A percentile compares a stretch with the other conserved stretches of the same genome.
Evolutionary conservation across 768 basidiomycete species (phyloP).

Genomic region (Lactifluus volemus): DNA sequence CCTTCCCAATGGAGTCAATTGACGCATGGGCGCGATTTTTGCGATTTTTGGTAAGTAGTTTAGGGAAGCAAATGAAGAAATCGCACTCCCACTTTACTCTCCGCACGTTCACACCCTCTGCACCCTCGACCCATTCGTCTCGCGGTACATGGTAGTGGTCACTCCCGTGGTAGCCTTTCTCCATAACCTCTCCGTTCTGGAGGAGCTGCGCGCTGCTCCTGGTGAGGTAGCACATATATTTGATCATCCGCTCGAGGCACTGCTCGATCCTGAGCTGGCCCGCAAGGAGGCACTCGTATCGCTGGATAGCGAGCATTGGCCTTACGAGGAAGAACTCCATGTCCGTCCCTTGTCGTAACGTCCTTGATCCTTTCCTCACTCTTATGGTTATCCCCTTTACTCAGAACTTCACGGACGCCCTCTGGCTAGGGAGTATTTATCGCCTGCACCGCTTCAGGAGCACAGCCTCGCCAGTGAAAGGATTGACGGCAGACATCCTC

Average conservation of each 20-base stretch:
- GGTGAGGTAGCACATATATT: constrained; percentile 77
- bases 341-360: constrained; percentile 29
- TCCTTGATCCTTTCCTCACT: background rate
- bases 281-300: constrained; percentile 39
- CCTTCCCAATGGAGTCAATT: constrained; percentile 30
- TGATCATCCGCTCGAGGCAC: constrained; percentile 64
- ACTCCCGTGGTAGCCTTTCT: constrained; percentile 58
- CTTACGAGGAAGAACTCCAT: constrained; percentile 61
- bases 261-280: constrained; percentile 52
- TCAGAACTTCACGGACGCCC: constrained; percentile 42
- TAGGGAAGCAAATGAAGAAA: constrained; percentile 83
- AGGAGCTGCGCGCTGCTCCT: constrained; percentile 42
- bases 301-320: constrained; percentile 66
- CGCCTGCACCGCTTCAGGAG: constrained; percentile 82
- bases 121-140: constrained; percentile 59
- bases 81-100: constrained; percentile 51
- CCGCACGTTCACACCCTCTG: constrained; percentile 53
- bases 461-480: constrained; percentile 74
- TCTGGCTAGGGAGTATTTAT: constrained; percentile 47
- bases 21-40: no score
- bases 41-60: constrained; percentile 35
- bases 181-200: constrained; percentile 43
- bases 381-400: background rate
- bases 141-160: constrained; percentile 60
- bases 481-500: constrained; percentile 74